Evolutionary conservation across 1,139 yeast genomes (phyloP).

Genomic region (Candida freyschussii): DNA sequence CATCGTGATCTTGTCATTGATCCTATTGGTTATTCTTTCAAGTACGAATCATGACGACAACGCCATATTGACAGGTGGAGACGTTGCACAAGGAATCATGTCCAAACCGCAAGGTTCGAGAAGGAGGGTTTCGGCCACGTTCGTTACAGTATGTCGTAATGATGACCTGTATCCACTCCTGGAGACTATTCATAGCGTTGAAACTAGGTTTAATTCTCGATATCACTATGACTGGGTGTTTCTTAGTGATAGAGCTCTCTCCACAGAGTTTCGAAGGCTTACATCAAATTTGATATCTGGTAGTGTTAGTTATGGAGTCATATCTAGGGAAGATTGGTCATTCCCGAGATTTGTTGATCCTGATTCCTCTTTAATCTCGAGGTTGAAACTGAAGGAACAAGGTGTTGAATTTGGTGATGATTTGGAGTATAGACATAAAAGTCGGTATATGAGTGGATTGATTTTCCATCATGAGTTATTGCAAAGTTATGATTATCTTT

Average conservation of each 20-base stretch:
- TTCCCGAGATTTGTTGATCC: constrained; percentile 65
- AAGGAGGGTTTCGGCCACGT: constrained; percentile 43
- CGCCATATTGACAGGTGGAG: constrained; percentile 5
- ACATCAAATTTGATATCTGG: constrained; percentile 52
- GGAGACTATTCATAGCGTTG: constrained; percentile 48
- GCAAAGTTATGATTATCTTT: constrained; percentile 60
- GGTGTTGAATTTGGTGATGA: constrained; percentile 55
- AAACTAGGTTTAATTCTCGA: constrained; percentile 60
- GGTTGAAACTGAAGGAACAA: constrained; percentile 41
- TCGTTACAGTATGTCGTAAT: constrained; percentile 35
- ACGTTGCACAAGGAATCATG: constrained; percentile 7
- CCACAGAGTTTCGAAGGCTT: constrained; percentile 48
- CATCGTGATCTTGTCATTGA: too few relatives aligned
- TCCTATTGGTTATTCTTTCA: too few relatives aligned
- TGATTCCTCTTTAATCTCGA: constrained; percentile 43
- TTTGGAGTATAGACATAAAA: constrained; percentile 61
- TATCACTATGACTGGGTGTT: constrained; percentile 78
- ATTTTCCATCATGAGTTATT: constrained; percentile 8
- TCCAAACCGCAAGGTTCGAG: constrained; percentile 15
- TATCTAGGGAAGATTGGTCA: constrained; percentile 63
- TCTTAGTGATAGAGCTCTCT: constrained; percentile 56
- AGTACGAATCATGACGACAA: too few relatives aligned
- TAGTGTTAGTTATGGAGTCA: constrained; percentile 52
- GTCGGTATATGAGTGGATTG: constrained; percentile 32
- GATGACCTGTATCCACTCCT: constrained; percentile 43